Evolutionary conservation across 768 basidiomycete genomes (phyloP).

Genomic region (Russula earlei): DNA sequence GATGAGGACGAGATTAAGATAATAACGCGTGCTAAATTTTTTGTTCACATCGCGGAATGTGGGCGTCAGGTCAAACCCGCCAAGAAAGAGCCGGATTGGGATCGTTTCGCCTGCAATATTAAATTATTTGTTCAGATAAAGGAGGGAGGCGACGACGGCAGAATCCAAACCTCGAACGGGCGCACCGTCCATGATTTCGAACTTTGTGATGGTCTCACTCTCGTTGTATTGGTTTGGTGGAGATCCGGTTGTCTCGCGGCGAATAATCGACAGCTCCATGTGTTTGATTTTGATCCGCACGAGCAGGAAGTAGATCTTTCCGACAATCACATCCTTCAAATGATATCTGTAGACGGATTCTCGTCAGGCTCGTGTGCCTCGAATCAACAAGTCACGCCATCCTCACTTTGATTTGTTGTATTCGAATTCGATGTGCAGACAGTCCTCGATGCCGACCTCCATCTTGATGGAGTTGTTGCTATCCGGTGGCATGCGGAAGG

Average conservation of each 20-base stretch:
- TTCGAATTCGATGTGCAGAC: slow-evolving; percentile 97
- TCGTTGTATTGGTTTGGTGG: slow-evolving; percentile 99
- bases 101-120: slow-evolving; percentile 77
- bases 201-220: slow-evolving; percentile 97
- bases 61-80: slow-evolving; percentile 96
- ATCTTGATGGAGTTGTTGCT: slow-evolving; percentile 98
- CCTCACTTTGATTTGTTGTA: slow-evolving; percentile 96
- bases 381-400: slow-evolving; percentile 25
- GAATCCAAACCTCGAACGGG: slow-evolving; percentile 73
- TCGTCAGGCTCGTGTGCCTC: not conserved
- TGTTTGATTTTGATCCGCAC: slow-evolving; percentile 99
- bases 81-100: slow-evolving; percentile 93
- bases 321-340: slow-evolving; percentile 96
- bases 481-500: slow-evolving; percentile 97
- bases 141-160: not conserved
- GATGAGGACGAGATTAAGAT: slow-evolving; percentile 92
- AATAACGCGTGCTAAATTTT: slow-evolving; percentile 96
- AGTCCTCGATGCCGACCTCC: slow-evolving; percentile 99
- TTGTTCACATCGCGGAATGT: slow-evolving; percentile 99
- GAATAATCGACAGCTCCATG: slow-evolving; percentile 97
- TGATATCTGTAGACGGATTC: slow-evolving; percentile 64
- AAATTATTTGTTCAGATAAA: not conserved
- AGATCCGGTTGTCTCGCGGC: slow-evolving; percentile 92
- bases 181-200: slow-evolving; percentile 98
- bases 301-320: slow-evolving; percentile 98